Evolutionary conservation across 805 yeast genomes (phyloP).

Genomic region (Jamesozyma rosinii): DNA sequence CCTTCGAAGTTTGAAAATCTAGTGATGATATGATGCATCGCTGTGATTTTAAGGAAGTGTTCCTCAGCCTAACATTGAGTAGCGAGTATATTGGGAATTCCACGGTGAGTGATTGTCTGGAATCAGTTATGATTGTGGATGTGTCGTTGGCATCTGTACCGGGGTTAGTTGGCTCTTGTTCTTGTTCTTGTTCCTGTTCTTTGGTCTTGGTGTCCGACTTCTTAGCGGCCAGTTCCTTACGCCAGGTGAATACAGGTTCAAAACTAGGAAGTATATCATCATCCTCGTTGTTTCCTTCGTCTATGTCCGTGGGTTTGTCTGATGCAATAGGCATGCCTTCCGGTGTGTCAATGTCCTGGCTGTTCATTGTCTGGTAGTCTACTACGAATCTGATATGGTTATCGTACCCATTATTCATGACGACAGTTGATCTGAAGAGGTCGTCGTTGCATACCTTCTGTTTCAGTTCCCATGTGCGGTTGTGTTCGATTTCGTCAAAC

Average conservation of each 20-base stretch:
- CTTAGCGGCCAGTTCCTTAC: not conserved
- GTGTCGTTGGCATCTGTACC: not conserved
- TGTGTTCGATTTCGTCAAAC: conserved; percentile 3
- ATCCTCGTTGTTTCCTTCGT: not conserved
- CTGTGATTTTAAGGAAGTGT: conserved; percentile 15
- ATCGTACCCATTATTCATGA: conserved; percentile 29
- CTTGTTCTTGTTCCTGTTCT: not conserved
- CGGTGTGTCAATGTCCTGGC: not conserved
- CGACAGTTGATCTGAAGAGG: conserved; percentile 24
- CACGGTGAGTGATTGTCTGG: conserved; percentile 1
- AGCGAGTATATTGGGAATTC: conserved; percentile 27
- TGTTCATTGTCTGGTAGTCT: conserved; percentile 5
- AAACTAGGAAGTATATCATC: conserved; percentile 16
- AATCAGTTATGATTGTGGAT: not conserved
- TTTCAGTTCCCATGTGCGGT: conserved; percentile 12
- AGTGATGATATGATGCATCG: conserved; percentile 24
- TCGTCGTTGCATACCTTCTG: conserved; percentile 11
- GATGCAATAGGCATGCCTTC: not conserved
- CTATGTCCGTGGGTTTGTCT: not conserved
- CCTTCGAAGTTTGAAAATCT: conserved; percentile 27
- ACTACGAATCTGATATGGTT: conserved; percentile 17
- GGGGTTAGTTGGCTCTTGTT: not conserved
- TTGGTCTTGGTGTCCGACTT: not conserved
- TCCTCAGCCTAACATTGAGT: conserved; percentile 27
- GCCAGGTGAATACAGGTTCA: conserved; percentile 19